Evolutionary conservation across 2,329 filamentous ascomycete species (phyloP), one percentile per base, ranked within the genome.

Genomic region (Nigrospora oryzae): DNA sequence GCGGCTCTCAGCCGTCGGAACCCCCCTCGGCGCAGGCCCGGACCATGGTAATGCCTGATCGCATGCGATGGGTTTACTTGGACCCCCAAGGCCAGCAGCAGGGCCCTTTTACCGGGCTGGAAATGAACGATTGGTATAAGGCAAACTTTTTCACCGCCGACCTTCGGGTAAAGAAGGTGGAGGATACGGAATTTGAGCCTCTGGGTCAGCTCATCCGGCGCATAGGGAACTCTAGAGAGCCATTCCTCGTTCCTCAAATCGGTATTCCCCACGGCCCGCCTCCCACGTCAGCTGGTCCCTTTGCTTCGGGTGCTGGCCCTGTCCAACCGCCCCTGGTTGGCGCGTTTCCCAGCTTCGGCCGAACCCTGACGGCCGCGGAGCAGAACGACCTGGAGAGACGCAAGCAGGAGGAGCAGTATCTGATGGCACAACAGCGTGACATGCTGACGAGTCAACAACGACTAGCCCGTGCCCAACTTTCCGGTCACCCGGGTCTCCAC

Each of bases 101-200:
- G 61, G 93, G 93, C 0, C 93, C 93, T 0, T 98, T 93, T 67
- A 96, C 89, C 35, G 93, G 93, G 1, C 70, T 98, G 41, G 93
- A 98, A 65, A 98, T 98, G 93, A 94, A 98, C 55, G 94, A 98
- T 57, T 98, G 93, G 93, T 98, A 97, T 68, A 97, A 97, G 63
- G 91, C 90, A 34, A 90, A 91, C 38, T 98, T 97, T 69, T 98
- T 98, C 66, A 95, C 89, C 0, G 84, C 91, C 0, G 91, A 98
- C 56, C 74, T 98, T 16, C 81, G 94, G 37, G 93, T 98, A 31
- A 96, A 94, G 70, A 95, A 95, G 62, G 74, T 91, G 5, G 93
- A 98, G 61, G 93, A 98, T 58, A 73, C 76, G 0, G 91, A 98
- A 41, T 98, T 96, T 56, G 93, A 98, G 63, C 93, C 91, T 12